A percentile compares a stretch with the other conserved stretches of the same genome.
phyloP scores from a whole-genome alignment of 768 basidiomycete genomes.

The Boletales sp. region DNA sequence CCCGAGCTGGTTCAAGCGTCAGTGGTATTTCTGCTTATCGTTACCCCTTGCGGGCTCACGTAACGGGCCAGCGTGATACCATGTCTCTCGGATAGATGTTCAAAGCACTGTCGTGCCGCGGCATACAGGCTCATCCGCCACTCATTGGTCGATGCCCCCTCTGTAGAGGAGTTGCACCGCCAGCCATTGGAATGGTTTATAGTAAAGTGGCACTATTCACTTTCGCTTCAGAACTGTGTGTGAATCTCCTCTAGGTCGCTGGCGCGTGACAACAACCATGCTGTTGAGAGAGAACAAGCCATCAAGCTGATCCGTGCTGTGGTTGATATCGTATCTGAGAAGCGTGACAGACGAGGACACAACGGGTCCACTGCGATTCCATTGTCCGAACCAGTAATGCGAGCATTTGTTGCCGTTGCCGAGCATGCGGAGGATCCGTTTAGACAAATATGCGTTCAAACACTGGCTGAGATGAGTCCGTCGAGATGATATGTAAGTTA shows the following conservation, averaged over 20 bases:
- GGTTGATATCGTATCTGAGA: slow-evolving; percentile 70
- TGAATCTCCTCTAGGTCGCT: slow-evolving; percentile 55
- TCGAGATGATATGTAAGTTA: slow-evolving; percentile 8
- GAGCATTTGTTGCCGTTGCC: slow-evolving; percentile 88
- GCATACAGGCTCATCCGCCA: slow-evolving; percentile 85
- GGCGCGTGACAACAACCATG: slow-evolving; percentile 77
- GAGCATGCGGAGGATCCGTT: slow-evolving; percentile 93
- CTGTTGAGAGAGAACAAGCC: slow-evolving; percentile 87
- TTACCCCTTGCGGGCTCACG: slow-evolving; percentile 9
- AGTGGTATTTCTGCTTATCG: slow-evolving; percentile 27
- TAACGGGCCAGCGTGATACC: slow-evolving; percentile 63
- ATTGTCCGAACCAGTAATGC: slow-evolving; percentile 72
- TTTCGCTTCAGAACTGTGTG: background rate
- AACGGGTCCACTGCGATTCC: slow-evolving; percentile 47
- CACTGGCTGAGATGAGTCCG: slow-evolving; percentile 86
- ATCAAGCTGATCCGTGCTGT: slow-evolving; percentile 85
- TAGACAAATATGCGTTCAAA: slow-evolving; percentile 76
- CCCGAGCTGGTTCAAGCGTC: slow-evolving; percentile 73
- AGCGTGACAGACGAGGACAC: slow-evolving; percentile 39
- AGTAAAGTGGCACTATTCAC: slow-evolving; percentile 59
- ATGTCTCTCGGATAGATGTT: slow-evolving; percentile 69
- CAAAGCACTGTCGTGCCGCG: slow-evolving; percentile 71
- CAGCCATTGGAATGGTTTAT: slow-evolving; percentile 86
- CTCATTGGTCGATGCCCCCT: slow-evolving; percentile 66
- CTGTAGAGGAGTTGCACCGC: slow-evolving; percentile 59